Conservation (phyloP, 2,329 filamentous ascomycete species). For the Xylaria sp. region DNA sequence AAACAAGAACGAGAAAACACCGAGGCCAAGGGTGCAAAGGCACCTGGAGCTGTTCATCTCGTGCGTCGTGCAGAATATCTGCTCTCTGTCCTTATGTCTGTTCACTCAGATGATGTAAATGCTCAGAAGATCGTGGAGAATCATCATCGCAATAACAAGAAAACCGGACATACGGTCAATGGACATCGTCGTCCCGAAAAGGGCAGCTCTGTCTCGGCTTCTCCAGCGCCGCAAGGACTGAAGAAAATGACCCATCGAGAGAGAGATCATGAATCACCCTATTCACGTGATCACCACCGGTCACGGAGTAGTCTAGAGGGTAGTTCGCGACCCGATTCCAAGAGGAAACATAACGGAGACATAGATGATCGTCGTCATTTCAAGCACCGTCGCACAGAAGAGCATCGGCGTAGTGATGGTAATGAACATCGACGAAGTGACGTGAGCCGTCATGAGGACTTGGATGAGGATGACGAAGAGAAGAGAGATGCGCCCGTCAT, state of each 20-base stretch:
- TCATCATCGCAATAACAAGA: constrained; percentile 92
- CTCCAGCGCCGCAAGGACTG: constrained; percentile 55
- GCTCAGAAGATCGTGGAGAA: constrained; percentile 82
- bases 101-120: constrained; percentile 71
- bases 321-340: constrained; percentile 49
- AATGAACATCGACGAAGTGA: constrained; percentile 33
- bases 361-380: constrained; percentile 43
- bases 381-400: constrained; percentile 50
- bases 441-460: constrained; percentile 31
- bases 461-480: constrained; percentile 38
- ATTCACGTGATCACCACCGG: constrained; percentile 45
- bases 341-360: constrained; percentile 56
- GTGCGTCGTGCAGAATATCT: constrained; percentile 93
- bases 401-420: constrained; percentile 34
- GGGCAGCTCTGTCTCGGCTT: constrained; percentile 60
- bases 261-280: constrained; percentile 39
- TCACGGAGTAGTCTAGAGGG: constrained; percentile 47
- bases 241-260: constrained; percentile 47
- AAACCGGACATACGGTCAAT: constrained; percentile 50
- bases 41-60: constrained; percentile 93
- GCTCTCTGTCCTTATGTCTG: constrained; percentile 82
- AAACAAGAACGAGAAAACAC: constrained; percentile 84
- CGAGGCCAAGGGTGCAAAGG: constrained; percentile 77
- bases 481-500: constrained; percentile 32
- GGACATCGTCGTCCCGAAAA: constrained; percentile 57